A percentile compares a stretch with the other conserved stretches of the same genome.
phyloP scores from a whole-genome alignment of 164 flowering plant genomes.

The Vitis amurensis region DNA sequence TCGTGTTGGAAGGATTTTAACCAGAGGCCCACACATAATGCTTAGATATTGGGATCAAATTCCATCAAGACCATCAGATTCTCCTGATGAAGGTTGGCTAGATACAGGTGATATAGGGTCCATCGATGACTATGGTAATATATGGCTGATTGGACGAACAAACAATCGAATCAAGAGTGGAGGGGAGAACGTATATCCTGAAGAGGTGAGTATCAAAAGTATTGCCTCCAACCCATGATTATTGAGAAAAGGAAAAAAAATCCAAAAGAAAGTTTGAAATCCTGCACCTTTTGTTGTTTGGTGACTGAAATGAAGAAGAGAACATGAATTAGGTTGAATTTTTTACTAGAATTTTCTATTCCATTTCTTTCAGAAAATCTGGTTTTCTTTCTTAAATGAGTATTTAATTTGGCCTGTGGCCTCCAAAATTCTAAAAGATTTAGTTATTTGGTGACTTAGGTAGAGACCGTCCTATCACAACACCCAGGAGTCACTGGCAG shows the following conservation, averaged over 20 bases:
- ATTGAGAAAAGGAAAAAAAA: background rate
- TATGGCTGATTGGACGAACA: slow-evolving; percentile 83
- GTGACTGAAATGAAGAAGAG: background rate
- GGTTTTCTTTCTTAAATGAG: background rate
- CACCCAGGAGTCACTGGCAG: slow-evolving; percentile 64
- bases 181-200: slow-evolving; percentile 91
- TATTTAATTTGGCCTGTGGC: background rate
- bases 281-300: background rate
- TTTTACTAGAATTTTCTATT: background rate
- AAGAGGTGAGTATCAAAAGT: slow-evolving; percentile 53
- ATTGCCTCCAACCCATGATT: background rate
- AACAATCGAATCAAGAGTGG: slow-evolving; percentile 86
- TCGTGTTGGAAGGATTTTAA: slow-evolving; percentile 65
- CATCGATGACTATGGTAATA: slow-evolving; percentile 57
- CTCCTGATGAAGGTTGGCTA: slow-evolving; percentile 48
- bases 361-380: background rate
- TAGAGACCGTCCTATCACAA: slow-evolving; percentile 60
- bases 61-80: slow-evolving; percentile 10
- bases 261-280: background rate
- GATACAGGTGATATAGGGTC: slow-evolving; percentile 93
- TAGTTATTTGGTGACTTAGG: slow-evolving; percentile 36
- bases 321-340: background rate
- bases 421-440: background rate
- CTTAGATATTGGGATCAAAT: slow-evolving; percentile 60
- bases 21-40: slow-evolving; percentile 89